Evolutionary conservation across 805 yeast species (phyloP).

Genomic region (Pichia membranifaciens): DNA sequence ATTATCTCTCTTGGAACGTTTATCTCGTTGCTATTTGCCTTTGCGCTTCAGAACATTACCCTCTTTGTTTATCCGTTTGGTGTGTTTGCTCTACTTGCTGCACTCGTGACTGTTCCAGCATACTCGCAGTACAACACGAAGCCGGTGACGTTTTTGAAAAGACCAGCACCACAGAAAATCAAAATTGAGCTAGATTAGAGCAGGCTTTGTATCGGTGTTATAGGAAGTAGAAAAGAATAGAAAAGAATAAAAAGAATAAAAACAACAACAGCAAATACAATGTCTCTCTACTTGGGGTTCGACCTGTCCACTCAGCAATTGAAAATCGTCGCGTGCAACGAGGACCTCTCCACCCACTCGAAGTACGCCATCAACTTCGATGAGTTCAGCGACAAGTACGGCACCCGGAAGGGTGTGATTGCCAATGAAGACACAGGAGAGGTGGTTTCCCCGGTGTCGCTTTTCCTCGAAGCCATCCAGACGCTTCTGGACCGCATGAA

Average conservation of each 20-base stretch:
- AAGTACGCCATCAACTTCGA: constrained; percentile 69
- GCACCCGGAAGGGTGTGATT: constrained; percentile 69
- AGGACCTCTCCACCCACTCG: constrained; percentile 41
- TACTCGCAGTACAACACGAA: constrained; percentile 50
- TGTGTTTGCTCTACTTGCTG: constrained; percentile 29
- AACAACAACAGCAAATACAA: not conserved
- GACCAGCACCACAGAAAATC: constrained; percentile 10
- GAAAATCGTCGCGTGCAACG: constrained; percentile 63
- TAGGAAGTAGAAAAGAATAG: not conserved
- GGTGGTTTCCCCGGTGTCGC: constrained; percentile 73
- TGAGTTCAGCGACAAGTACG: constrained; percentile 44
- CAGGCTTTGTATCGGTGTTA: not conserved
- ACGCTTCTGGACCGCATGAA: constrained; percentile 49
- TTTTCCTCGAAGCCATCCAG: constrained; percentile 87
- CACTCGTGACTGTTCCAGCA: constrained; percentile 46
- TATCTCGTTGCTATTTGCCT: constrained; percentile 44
- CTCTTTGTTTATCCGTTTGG: constrained; percentile 36
- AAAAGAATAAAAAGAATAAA: not conserved
- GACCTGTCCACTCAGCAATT: constrained; percentile 89
- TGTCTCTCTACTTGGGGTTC: constrained; percentile 53
- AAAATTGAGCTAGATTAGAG: constrained; percentile 11
- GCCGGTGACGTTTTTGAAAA: constrained; percentile 43
- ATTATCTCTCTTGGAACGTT: constrained; percentile 30
- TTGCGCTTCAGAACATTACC: constrained; percentile 38
- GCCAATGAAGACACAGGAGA: constrained; percentile 48